Evolutionary conservation across 2,329 filamentous ascomycete species (phyloP).

Genomic region (Penicillium sp.): DNA sequence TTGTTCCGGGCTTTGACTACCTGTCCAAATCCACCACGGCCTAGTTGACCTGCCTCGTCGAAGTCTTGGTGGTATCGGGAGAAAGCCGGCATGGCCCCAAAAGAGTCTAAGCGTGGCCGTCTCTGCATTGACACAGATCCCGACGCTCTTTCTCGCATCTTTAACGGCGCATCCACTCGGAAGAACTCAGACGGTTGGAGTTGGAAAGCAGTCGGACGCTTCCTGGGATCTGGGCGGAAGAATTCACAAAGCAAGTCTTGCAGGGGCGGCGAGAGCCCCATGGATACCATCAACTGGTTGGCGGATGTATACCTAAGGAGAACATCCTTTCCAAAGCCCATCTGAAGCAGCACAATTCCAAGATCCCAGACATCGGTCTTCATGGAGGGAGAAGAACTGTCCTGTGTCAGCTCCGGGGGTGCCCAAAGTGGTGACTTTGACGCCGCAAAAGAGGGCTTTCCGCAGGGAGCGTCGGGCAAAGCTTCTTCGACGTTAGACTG

Average conservation of each 20-base stretch:
- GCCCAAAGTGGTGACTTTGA: conserved; percentile 81
- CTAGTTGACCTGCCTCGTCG: conserved; percentile 81
- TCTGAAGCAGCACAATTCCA: conserved; percentile 86
- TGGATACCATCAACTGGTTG: conserved; percentile 66
- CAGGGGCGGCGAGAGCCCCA: conserved; percentile 71
- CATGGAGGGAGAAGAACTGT: conserved; percentile 55
- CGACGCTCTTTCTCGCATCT: conserved; percentile 43
- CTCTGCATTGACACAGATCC: conserved; percentile 47
- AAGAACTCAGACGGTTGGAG: conserved; percentile 56
- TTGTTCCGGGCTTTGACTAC: conserved; percentile 95
- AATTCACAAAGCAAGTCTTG: conserved; percentile 79
- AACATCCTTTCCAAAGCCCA: conserved; percentile 83
- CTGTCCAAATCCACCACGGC: conserved; percentile 92
- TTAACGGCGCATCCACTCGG: conserved; percentile 41
- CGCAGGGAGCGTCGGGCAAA: conserved; percentile 50
- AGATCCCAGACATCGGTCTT: conserved; percentile 97
- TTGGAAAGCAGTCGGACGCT: conserved; percentile 78
- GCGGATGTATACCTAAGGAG: conserved; percentile 77
- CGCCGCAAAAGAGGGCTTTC: conserved; percentile 45
- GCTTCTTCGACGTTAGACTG: conserved; percentile 51
- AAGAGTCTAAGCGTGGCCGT: conserved; percentile 64
- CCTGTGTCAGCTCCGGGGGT: conserved; percentile 71
- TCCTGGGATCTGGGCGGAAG: conserved; percentile 81
- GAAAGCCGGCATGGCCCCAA: conserved; percentile 52
- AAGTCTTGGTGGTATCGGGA: conserved; percentile 89